Evolutionary conservation across 2,329 filamentous ascomycete species (phyloP), one percentile per base, ranked within the genome.

Genomic region (Ceratocystis colombiana): DNA sequence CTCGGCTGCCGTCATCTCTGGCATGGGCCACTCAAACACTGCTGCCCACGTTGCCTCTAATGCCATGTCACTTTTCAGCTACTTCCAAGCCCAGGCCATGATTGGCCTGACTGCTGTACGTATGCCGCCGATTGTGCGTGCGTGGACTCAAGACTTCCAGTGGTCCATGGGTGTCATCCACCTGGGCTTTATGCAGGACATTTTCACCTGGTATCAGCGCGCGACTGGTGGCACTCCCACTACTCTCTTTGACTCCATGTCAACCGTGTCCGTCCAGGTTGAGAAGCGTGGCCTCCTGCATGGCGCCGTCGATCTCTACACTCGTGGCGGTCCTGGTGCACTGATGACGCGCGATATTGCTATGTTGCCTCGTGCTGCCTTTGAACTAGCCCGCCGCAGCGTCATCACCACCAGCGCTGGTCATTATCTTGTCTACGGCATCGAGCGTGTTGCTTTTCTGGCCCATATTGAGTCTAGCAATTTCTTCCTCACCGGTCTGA

Each of bases 121-220:
- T 59, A 82, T 96, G 65, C 93, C 93, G 8, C 93, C 93, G 0
- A 89, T 96, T 68, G 93, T 96, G 65, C 83, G 89, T 72, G 83
- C 92, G 0, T 97, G 93, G 93, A 96, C 92, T 1, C 92, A 96
- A 77, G 93, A 96, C 77, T 96, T 97, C 78, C 89, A 95, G 74
- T 97, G 93, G 93, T 95, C 88, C 73, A 94, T 97, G 90, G 93
- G 93, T 71, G 91, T 97, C 72, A 96, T 97, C 72, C 84, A 84
- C 64, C 82, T 96, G 53, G 80, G 80, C n/a, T 96, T 96, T 75
- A 83, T 96, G 77, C 90, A 97, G 78, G 80, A 80, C 61, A 89
- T 96, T 72, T 89, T 90, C 69, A 96, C 91, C 45, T 97, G 93
- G 93, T 97, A 96, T 74, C 92, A 96, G 77, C 88, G 92, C 69